These are phyloP conservation scores for Mucor piriformis DNA, from an alignment of 371 early-diverging fungal species.

Conservation along the genomic window DNA sequence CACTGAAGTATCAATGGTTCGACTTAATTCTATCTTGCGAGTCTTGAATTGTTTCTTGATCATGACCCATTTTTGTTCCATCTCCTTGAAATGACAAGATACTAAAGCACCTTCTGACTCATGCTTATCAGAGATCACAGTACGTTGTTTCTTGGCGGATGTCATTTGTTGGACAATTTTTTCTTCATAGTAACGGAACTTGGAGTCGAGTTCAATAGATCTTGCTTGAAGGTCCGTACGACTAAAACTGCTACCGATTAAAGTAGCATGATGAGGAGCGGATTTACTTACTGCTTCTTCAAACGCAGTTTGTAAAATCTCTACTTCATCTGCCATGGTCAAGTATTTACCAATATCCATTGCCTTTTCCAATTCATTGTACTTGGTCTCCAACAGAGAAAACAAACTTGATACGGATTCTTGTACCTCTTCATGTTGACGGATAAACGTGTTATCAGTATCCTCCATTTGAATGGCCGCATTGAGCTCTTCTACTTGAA, in stretches of 20 bases:
- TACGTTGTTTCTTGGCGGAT: constrained; percentile 21
- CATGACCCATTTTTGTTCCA: constrained; percentile 25
- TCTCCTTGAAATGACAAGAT: constrained; percentile 12
- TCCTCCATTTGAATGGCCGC: constrained; percentile 17
- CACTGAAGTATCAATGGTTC: constrained; percentile 28
- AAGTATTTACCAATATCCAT: constrained; percentile 34
- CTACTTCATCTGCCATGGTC: constrained; percentile 38
- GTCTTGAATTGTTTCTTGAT: constrained; percentile 34
- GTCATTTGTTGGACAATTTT: constrained; percentile 47
- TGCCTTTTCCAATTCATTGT: constrained; percentile 27
- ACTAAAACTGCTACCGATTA: constrained; percentile 27
- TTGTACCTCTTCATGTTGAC: constrained; percentile 23
- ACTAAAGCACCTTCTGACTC: constrained; percentile 7
- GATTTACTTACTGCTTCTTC: constrained; percentile 46
- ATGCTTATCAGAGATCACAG: background rate
- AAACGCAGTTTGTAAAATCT: constrained; percentile 40
- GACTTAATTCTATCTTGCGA: constrained; percentile 35
- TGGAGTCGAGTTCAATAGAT: constrained; percentile 55
- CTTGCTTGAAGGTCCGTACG: constrained; percentile 55
- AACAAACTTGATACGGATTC: constrained; percentile 17
- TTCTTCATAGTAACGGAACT: constrained; percentile 59
- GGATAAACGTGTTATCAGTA: constrained; percentile 16
- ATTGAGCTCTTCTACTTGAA: constrained; percentile 16
- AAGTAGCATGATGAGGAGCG: constrained; percentile 21
- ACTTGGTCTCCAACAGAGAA: constrained; percentile 24